Evolutionary conservation across 2,329 filamentous ascomycete species (phyloP), one percentile per base, ranked within the genome.

Genomic region (Colletotrichum musicola): DNA sequence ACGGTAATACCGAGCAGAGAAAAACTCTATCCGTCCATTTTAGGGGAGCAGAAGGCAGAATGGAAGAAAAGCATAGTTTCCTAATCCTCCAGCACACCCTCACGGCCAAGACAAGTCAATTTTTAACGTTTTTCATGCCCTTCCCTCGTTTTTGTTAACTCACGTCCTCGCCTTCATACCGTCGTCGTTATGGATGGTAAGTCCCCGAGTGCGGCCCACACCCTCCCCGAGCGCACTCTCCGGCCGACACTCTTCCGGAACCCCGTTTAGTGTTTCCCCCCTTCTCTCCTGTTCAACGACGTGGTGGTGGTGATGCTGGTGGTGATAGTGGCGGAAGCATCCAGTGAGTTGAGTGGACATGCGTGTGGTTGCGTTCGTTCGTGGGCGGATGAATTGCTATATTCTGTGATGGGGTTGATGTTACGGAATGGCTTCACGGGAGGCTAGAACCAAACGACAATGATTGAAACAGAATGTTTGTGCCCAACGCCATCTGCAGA

Each of bases 41-140:
- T 10, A 49, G 6, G 13, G n/a, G 25, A 18, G 14, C 10, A 18
- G 57, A 67, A 40, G 16, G 20, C 18, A 35, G 10, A 9, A 10
- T 7, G 30, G 30, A 35, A 10, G 30, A 10, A 55, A 44, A 44
- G 16, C 47, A 44, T 30, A n/a, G 27, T 44, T 44, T 35, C 30
- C 30, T 35, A 35, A 9, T 10, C 30, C 10, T 2, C 30, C 49
- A 51, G 16, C 38, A 65, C 65, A 68, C 65, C 65, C 61, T 59
- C 49, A 60, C 42, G 35, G 22, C 38, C 30, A 53, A 68, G 50
- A 65, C 61, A 50, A 54, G 30, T 62, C 20, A 42, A 59, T 55
- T 64, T 53, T 60, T 65, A 60, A 42, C 47, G 25, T 68, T 59
- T 68, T 65, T 68, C 54, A 60, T 65, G 61, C 62, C 18, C 22